Conservation (phyloP, 768 basidiomycete genomes). For the Lepiota subincarnata region DNA sequence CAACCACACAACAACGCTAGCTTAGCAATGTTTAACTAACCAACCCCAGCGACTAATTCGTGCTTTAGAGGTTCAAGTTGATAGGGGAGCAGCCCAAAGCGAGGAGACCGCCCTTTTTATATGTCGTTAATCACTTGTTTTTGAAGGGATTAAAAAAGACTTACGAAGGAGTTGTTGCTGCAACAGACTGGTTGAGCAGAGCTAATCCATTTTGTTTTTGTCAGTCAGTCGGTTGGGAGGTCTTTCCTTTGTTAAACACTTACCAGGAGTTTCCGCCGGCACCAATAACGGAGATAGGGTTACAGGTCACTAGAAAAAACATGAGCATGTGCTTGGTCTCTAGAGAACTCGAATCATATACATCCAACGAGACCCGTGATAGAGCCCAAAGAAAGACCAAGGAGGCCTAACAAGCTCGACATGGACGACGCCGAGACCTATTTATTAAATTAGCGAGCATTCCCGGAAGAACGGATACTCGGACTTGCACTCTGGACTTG, state of each 20-base stretch:
- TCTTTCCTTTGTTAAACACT: not conserved
- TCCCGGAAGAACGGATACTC: no score
- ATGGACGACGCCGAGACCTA: not conserved
- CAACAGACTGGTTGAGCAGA: constrained; percentile 9
- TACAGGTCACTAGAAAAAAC: constrained; percentile 18
- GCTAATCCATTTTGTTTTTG: not conserved
- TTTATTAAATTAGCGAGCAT: not conserved
- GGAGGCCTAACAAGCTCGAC: constrained; percentile 3
- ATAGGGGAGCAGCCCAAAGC: constrained; percentile 2
- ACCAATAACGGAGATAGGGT: constrained; percentile 22
- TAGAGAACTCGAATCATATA: not conserved
- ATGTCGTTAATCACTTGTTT: no score
- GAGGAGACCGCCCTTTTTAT: not conserved
- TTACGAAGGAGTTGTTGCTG: constrained; percentile 5
- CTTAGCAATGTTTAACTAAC: no score
- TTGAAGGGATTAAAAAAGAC: not conserved
- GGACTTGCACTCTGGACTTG: constrained; percentile 12
- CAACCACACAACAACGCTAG: not conserved
- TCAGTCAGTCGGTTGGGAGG: not conserved
- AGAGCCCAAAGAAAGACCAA: constrained; percentile 11
- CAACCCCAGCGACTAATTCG: not conserved
- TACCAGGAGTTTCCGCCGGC: constrained; percentile 21
- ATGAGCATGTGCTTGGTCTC: constrained; percentile 1
- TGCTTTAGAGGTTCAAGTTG: constrained; percentile 1
- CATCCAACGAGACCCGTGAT: constrained; percentile 20